Conservation (phyloP, 495 filamentous ascomycete genomes). For the Xylaria scruposa region DNA sequence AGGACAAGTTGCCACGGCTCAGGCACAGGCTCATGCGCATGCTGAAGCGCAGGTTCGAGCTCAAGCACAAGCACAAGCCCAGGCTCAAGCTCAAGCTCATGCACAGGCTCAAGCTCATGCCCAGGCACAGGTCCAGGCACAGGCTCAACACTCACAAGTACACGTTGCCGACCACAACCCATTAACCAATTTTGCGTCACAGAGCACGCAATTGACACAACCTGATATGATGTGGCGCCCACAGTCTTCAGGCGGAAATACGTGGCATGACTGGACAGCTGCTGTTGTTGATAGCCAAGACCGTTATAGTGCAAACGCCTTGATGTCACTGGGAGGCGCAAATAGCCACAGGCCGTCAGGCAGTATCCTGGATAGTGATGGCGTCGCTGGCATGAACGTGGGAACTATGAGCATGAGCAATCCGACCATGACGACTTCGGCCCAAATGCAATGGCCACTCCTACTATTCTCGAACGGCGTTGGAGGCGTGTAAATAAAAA, state of each 20-base stretch:
- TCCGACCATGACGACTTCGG: slow-evolving; percentile 32
- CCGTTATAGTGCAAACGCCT: slow-evolving; percentile 50
- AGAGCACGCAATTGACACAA: slow-evolving; percentile 38
- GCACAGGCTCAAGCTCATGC: slow-evolving; percentile 35
- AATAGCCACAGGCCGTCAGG: slow-evolving; percentile 31
- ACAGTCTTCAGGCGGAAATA: slow-evolving; percentile 44
- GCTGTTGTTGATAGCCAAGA: slow-evolving; percentile 55
- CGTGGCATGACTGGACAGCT: slow-evolving; percentile 57
- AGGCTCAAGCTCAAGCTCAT: slow-evolving; percentile 31
- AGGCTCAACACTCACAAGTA: slow-evolving; percentile 33
- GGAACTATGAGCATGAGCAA: slow-evolving; percentile 32
- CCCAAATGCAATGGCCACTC: slow-evolving; percentile 39
- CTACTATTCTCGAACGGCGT: slow-evolving; percentile 41
- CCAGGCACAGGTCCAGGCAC: slow-evolving; percentile 36
- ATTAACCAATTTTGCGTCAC: slow-evolving; percentile 37
- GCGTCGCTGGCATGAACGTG: slow-evolving; percentile 31
- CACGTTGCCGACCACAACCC: slow-evolving; percentile 38
- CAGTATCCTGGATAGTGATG: slow-evolving; percentile 28
- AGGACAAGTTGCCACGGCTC: slow-evolving; percentile 33
- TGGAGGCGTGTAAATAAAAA: slow-evolving; percentile 31
- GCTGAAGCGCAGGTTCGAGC: slow-evolving; percentile 31
- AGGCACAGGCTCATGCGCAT: slow-evolving; percentile 34
- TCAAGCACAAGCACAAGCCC: slow-evolving; percentile 31
- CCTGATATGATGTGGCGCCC: slow-evolving; percentile 41
- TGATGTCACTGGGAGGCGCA: slow-evolving; percentile 48